A percentile compares a stretch with the other conserved stretches of the same genome.
Conservation (phyloP, 1,284 basidiomycete species). For the Marasmius sp. region DNA sequence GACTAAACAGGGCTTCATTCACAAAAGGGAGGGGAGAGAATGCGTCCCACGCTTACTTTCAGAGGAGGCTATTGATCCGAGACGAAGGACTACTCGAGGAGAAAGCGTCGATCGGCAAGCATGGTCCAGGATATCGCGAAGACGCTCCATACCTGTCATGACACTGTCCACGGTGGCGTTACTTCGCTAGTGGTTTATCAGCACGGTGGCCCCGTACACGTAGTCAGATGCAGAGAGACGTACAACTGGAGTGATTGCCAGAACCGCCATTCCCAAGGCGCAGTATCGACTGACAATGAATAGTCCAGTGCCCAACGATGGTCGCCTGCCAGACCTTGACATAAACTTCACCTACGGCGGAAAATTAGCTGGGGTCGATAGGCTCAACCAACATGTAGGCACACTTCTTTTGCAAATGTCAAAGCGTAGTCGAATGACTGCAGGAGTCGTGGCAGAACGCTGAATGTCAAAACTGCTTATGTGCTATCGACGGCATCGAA, state of each 20-base stretch:
- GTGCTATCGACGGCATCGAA: neutral
- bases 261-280: conserved; percentile 14
- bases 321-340: conserved; percentile 11
- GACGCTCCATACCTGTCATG: conserved; percentile 11
- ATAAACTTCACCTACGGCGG: conserved; percentile 14
- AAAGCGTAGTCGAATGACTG: conserved; percentile 20
- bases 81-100: conserved; percentile 10
- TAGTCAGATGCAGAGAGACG: neutral
- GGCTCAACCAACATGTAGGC: too few relatives aligned
- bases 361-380: neutral
- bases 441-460: neutral
- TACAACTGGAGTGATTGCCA: conserved; percentile 8
- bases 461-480: neutral
- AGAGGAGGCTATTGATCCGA: conserved; percentile 17
- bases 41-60: conserved; percentile 15
- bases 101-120: neutral
- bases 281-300: conserved; percentile 18
- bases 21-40: neutral
- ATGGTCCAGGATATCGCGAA: neutral
- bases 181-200: neutral
- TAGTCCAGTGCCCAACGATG: conserved; percentile 10
- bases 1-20: neutral
- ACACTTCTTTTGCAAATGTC: conserved; percentile 17
- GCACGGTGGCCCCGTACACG: neutral
- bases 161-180: conserved; percentile 3